Conservation (phyloP, 2,329 filamentous ascomycete genomes). For the Microsporum canis region DNA sequence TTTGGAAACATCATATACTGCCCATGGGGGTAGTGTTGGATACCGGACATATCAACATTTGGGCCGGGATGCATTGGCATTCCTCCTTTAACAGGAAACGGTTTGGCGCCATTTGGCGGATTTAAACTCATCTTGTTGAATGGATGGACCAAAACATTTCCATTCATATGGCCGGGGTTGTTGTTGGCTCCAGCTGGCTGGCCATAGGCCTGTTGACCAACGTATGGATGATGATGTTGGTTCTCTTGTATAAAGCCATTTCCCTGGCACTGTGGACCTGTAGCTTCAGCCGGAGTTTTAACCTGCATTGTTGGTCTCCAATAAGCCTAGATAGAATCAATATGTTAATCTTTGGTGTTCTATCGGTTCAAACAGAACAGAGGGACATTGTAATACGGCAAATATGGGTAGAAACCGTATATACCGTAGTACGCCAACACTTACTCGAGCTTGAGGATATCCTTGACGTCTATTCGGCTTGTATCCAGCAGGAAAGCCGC, state of each 20-base stretch:
- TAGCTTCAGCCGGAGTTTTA: conserved; percentile 20
- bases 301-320: conserved; percentile 1
- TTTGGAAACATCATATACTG: conserved; percentile 25
- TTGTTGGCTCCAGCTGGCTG: conserved; percentile 11
- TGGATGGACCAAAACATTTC: conserved; percentile 17
- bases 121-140: conserved; percentile 21
- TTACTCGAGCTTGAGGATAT: conserved; percentile 1
- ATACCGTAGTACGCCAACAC: background rate
- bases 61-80: conserved; percentile 17
- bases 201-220: conserved; percentile 16
- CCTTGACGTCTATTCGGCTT: conserved; percentile 5
- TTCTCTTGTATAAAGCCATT: conserved; percentile 20
- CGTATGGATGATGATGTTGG: conserved; percentile 18
- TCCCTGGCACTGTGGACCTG: conserved; percentile 17
- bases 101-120: conserved; percentile 21
- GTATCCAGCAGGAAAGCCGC: background rate
- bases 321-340: background rate
- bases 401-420: no score
- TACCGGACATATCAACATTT: conserved; percentile 21
- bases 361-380: no score
- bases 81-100: conserved; percentile 19
- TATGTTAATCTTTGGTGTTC: background rate
- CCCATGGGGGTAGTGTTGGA: conserved; percentile 19
- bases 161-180: conserved; percentile 15
- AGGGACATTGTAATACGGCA: no score